Percentiles rank a stretch among this genome's conserved stretches.
These are phyloP conservation scores for Raphanus raphanistrum DNA, from an alignment of 345 rosid species.

Conservation along the genomic window DNA sequence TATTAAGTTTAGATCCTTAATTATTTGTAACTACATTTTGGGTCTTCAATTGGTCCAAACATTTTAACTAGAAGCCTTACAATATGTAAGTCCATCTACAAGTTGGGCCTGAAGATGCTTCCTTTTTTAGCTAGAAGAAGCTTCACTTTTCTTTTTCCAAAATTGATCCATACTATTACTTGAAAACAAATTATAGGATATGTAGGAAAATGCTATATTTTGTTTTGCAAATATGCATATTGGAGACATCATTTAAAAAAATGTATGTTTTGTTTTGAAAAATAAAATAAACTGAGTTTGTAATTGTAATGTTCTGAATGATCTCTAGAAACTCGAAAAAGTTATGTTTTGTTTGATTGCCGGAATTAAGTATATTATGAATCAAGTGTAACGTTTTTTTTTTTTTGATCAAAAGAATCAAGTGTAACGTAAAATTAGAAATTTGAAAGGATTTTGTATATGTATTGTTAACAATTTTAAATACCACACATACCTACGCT, in stretches of 20 bases:
- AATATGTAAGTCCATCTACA: constrained; percentile 15
- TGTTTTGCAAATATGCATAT: neutral
- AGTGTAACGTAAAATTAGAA: neutral
- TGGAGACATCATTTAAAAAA: neutral
- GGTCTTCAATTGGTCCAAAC: neutral
- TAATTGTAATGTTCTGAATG: neutral
- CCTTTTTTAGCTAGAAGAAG: neutral
- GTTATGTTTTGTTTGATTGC: constrained; percentile 18
- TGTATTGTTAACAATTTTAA: constrained; percentile 9
- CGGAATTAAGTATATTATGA: neutral
- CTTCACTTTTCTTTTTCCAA: neutral
- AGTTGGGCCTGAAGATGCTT: constrained; percentile 11
- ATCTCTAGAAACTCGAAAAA: neutral
- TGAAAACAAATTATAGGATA: neutral
- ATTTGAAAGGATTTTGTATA: neutral
- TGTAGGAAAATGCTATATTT: neutral
- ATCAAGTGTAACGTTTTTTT: neutral
- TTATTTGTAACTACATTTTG: neutral
- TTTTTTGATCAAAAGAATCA: too few species aligned
- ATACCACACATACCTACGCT: neutral
- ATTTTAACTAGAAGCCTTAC: neutral
- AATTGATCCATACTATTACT: neutral
- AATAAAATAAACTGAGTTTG: neutral
- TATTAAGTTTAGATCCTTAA: neutral
- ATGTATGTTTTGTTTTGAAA: neutral